Conservation (phyloP, 805 yeast genomes). For the Ogataea pini region DNA sequence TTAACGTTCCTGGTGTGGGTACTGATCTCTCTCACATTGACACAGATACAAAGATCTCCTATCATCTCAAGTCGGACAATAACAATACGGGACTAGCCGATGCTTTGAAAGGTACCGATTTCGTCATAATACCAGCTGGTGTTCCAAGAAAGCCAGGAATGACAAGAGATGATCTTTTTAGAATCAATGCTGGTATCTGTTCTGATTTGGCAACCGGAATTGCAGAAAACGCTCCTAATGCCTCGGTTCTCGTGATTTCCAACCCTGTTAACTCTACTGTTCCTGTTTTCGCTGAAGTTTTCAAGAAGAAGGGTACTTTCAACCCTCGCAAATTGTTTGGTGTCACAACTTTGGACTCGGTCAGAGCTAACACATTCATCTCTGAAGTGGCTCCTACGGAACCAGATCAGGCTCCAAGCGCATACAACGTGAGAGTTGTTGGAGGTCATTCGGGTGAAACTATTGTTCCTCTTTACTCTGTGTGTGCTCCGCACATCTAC, state of each 20-base stretch:
- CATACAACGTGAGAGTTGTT: constrained; percentile 43
- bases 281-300: constrained; percentile 56
- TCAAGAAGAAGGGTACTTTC: constrained; percentile 50
- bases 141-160: constrained; percentile 65
- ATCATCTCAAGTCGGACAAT: constrained; percentile 39
- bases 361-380: constrained; percentile 76
- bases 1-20: constrained; percentile 80
- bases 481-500: constrained; percentile 46
- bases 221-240: constrained; percentile 49
- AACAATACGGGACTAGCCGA: constrained; percentile 31
- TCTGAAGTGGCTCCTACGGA: constrained; percentile 56
- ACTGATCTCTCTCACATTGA: constrained; percentile 82
- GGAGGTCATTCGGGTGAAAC: constrained; percentile 97
- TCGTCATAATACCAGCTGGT: constrained; percentile 60
- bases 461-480: constrained; percentile 75
- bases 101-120: constrained; percentile 46
- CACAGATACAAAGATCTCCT: constrained; percentile 42
- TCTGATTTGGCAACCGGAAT: constrained; percentile 49
- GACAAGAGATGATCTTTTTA: constrained; percentile 62
- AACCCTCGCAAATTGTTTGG: constrained; percentile 55
- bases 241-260: constrained; percentile 54
- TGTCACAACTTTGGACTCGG: constrained; percentile 58
- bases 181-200: constrained; percentile 55
- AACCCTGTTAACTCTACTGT: constrained; percentile 64
- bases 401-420: constrained; percentile 76